These are phyloP conservation scores for Saccharomyces hybrid DNA, from an alignment of 1,139 yeast genomes.

Conservation along the genomic window DNA sequence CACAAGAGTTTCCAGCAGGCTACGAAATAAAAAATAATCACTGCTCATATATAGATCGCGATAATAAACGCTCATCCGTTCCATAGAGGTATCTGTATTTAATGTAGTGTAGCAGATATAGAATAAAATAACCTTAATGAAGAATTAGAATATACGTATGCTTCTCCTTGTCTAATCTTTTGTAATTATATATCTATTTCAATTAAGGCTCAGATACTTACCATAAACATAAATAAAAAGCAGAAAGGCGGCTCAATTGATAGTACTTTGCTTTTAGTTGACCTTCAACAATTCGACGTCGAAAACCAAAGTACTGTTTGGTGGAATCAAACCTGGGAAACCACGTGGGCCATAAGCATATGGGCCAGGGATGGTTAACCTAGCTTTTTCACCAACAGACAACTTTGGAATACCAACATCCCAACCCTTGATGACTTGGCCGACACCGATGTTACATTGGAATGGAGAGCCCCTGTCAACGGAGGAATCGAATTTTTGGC, in stretches of 20 bases:
- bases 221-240: not conserved
- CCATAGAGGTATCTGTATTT: not conserved
- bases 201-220: not conserved
- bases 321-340: slow-evolving; percentile 93
- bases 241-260: not conserved
- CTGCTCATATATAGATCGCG: not conserved
- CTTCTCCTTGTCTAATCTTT: not conserved
- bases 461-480: slow-evolving; percentile 91
- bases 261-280: slow-evolving; percentile 39
- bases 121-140: not conserved
- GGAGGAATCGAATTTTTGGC: slow-evolving; percentile 92
- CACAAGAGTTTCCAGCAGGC: slow-evolving; percentile 24
- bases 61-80: not conserved
- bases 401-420: slow-evolving; percentile 85
- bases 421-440: slow-evolving; percentile 96
- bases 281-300: slow-evolving; percentile 86
- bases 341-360: slow-evolving; percentile 94
- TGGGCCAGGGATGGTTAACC: slow-evolving; percentile 84
- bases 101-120: not conserved
- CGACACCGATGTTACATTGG: slow-evolving; percentile 89
- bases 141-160: not conserved
- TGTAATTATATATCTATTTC: not conserved
- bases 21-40: slow-evolving; percentile 23
- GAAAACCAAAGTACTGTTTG: slow-evolving; percentile 86
- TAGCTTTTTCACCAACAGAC: slow-evolving; percentile 87